phyloP scores from a whole-genome alignment of 768 basidiomycete species.

The Tulasnella sp. region DNA sequence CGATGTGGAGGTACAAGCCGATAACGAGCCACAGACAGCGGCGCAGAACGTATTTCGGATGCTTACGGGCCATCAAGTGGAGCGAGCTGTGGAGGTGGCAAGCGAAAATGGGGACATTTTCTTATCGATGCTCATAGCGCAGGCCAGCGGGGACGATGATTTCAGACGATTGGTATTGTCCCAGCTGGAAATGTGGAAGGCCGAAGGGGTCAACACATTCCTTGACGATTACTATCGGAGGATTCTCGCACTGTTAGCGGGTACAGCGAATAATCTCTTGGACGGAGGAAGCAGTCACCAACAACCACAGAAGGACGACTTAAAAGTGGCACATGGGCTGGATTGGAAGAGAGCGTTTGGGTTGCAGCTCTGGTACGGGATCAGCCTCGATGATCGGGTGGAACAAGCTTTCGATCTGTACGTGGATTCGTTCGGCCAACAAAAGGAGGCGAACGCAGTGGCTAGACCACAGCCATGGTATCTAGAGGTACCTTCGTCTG shows the following conservation, averaged over 20 bases:
- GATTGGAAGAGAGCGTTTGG: conserved; percentile 96
- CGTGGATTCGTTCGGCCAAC: conserved; percentile 17
- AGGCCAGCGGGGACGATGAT: conserved; percentile 65
- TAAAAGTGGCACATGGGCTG: conserved; percentile 56
- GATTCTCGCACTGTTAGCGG: conserved; percentile 75
- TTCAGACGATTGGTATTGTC: conserved; percentile 61
- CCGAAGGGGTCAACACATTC: conserved; percentile 59
- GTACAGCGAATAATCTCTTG: conserved; percentile 46
- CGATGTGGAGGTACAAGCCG: conserved; percentile 52
- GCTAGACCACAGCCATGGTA: conserved; percentile 40
- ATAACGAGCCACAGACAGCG: conserved; percentile 31
- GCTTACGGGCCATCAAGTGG: conserved; percentile 81
- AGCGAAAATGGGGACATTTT: conserved; percentile 67
- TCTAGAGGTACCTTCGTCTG: conserved; percentile 25
- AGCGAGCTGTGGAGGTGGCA: conserved; percentile 64
- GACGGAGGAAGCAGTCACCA: conserved; percentile 37
- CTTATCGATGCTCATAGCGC: conserved; percentile 80
- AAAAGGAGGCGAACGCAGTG: conserved; percentile 19
- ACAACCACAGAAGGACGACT: conserved; percentile 41
- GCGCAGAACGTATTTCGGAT: conserved; percentile 57
- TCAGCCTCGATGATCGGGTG: conserved; percentile 47
- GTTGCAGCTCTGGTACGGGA: conserved; percentile 79
- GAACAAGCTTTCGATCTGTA: conserved; percentile 57
- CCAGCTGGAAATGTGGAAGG: conserved; percentile 76
- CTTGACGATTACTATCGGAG: conserved; percentile 58